Percentiles rank a stretch among this genome's conserved stretches.
These are phyloP conservation scores for Corinectria fuckeliana DNA, from an alignment of 2,329 filamentous ascomycete species.

Conservation along the genomic window DNA sequence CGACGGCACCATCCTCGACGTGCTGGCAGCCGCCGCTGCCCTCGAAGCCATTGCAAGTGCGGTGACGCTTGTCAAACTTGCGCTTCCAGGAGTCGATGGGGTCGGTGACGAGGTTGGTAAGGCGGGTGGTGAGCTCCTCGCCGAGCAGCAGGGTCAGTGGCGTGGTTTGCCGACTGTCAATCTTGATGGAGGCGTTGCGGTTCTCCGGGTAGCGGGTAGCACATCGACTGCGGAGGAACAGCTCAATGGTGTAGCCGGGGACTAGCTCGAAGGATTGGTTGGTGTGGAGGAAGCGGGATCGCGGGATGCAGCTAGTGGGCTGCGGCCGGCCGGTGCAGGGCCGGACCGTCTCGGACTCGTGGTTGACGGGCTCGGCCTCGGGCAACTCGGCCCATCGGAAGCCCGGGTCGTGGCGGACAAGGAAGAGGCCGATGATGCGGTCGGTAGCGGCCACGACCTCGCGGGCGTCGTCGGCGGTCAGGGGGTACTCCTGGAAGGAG, in stretches of 20 bases:
- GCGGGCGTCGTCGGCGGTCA: constrained; percentile 52
- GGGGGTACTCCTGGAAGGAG: constrained; percentile 57
- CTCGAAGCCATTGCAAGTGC: constrained; percentile 44
- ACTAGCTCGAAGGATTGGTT: constrained; percentile 38
- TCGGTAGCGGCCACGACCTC: constrained; percentile 58
- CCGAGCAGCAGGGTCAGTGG: constrained; percentile 55
- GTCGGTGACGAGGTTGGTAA: constrained; percentile 50
- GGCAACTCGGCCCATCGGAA: constrained; percentile 55
- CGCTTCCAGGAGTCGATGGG: constrained; percentile 50
- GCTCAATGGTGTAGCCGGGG: constrained; percentile 57
- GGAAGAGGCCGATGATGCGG: constrained; percentile 57
- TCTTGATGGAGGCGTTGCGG: constrained; percentile 45
- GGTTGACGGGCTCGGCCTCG: constrained; percentile 47
- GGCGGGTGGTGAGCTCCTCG: constrained; percentile 55
- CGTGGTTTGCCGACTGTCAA: constrained; percentile 55
- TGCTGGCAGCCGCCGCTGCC: constrained; percentile 48
- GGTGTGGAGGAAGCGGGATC: constrained; percentile 52
- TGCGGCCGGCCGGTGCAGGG: constrained; percentile 52
- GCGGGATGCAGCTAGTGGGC: constrained; percentile 51
- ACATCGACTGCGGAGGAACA: constrained; percentile 53
- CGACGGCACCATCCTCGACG: constrained; percentile 52
- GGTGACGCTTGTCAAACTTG: constrained; percentile 49
- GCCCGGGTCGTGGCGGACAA: constrained; percentile 56
- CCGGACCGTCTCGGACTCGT: constrained; percentile 48
- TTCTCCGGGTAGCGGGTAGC: constrained; percentile 45